Base-by-base conservation (phyloP, 1,139 yeast genomes). In the Debaryomyces sp. region DNA sequence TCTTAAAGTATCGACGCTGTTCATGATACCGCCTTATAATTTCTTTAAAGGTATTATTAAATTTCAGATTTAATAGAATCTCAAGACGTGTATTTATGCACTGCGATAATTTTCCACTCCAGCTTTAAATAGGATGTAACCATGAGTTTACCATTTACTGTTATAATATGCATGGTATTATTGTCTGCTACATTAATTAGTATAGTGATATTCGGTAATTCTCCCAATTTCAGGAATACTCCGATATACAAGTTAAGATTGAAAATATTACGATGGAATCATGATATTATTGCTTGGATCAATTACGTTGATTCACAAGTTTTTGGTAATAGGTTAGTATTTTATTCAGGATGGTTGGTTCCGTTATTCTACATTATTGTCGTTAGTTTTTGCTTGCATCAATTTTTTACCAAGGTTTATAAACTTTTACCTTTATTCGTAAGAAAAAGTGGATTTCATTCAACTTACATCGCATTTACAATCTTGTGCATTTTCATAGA, bases 281-380 rank as follows among this genome's bases (percentile, higher is more conserved):
- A 59, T 17, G 46, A 44, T 23, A 44, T 62, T 23, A 49, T 55
- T 6, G 21, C 33, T 22, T 42, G 41, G 34, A 41, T 52, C 18
- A 65, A 68, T 10, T 64, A 10, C 23, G 24, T 54, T 34, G 54
- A 59, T 43, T 34, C 48, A 18, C 44, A 23, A 15, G 45, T 46
- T 40, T 59, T 56, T 43, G 43, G 56, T 37, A 64, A 65, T 30
- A 54, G 50, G 29, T 50, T 68, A 35, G 46, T 58, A 7, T 43
- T 49, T 23, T 53, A 53, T 44, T 34, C 63, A 21, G 70, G 71
- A 26, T 73, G 79, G 79, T 37, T 70, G 3, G 79, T 82, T 12
- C 90, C 89, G 0, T 21, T 64, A 1, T 77, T 82, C 37, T 83
- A 85, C 55, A 42, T 71, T 2, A 54, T 55, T 1, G 67, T 82